phyloP scores from a whole-genome alignment of 441 rosid genomes.

The Hypseocharis bilobata region DNA sequence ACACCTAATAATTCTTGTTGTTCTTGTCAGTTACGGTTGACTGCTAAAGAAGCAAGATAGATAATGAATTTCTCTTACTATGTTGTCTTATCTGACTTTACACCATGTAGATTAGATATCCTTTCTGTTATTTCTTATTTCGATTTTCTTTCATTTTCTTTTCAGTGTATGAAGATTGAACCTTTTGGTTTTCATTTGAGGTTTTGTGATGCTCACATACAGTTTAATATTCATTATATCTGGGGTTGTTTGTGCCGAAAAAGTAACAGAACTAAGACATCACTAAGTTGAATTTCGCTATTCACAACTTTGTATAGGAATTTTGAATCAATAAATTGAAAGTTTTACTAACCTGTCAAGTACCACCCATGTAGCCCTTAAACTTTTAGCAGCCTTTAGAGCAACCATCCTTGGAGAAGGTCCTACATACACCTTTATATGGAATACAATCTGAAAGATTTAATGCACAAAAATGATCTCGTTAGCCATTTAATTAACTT shows the following conservation, averaged over 20 bases:
- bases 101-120: not conserved
- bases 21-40: not conserved
- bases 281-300: not conserved
- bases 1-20: no score
- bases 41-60: not conserved
- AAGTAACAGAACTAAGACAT: not conserved
- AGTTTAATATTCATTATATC: not conserved
- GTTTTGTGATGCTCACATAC: not conserved
- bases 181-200: not conserved
- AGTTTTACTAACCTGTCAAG: conserved; percentile 41
- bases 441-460: conserved; percentile 38
- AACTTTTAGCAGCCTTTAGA: conserved; percentile 26
- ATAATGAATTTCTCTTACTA: not conserved
- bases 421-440: conserved; percentile 36
- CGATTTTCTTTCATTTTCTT: not conserved
- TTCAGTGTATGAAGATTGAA: no score
- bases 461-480: not conserved
- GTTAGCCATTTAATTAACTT: not conserved
- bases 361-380: conserved; percentile 30
- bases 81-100: not conserved
- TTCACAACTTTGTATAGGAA: conserved; percentile 1
- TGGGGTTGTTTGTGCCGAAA: not conserved
- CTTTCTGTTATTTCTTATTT: not conserved
- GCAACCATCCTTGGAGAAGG: conserved; percentile 36
- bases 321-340: not conserved